Evolutionary conservation across 352 stramenopile species (phyloP).

Genomic region (Pythium sukuiense): DNA sequence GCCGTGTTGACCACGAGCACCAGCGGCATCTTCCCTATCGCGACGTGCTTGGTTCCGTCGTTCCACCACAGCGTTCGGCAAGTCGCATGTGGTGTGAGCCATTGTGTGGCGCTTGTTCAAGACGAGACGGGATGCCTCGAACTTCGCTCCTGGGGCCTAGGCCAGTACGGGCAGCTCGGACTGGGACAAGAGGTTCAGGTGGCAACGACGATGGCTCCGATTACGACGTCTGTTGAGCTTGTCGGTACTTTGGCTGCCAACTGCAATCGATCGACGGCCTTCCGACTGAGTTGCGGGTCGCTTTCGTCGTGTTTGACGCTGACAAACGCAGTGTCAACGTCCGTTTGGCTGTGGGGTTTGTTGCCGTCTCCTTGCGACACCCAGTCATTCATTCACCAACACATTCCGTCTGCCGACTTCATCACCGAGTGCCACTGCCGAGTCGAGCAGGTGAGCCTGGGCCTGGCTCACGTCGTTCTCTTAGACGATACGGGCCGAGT

Average conservation of each 20-base stretch:
- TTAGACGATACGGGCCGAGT: constrained; percentile 30
- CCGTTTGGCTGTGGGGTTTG: constrained; percentile 9
- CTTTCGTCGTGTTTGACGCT: constrained; percentile 35
- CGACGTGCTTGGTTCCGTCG: neutral
- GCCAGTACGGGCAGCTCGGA: constrained; percentile 49
- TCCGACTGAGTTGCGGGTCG: constrained; percentile 33
- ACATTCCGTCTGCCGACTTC: constrained; percentile 20
- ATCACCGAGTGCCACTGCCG: constrained; percentile 19
- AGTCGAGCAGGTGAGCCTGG: constrained; percentile 28
- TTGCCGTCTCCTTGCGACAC: constrained; percentile 6
- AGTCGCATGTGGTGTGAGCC: constrained; percentile 41
- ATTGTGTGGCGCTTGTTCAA: constrained; percentile 33
- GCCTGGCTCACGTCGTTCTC: constrained; percentile 35
- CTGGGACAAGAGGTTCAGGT: constrained; percentile 29
- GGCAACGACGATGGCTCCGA: constrained; percentile 24
- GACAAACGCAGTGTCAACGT: neutral
- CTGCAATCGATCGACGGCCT: neutral
- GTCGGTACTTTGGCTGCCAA: constrained; percentile 13
- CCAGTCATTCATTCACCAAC: constrained; percentile 10
- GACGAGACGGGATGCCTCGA: neutral
- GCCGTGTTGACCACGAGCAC: neutral
- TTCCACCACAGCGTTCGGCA: constrained; percentile 27
- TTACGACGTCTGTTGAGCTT: constrained; percentile 22
- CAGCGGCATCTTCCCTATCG: neutral
- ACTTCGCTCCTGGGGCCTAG: constrained; percentile 39